Base-by-base conservation (phyloP, 2,329 filamentous ascomycete genomes). In the Neonectria punicea region DNA sequence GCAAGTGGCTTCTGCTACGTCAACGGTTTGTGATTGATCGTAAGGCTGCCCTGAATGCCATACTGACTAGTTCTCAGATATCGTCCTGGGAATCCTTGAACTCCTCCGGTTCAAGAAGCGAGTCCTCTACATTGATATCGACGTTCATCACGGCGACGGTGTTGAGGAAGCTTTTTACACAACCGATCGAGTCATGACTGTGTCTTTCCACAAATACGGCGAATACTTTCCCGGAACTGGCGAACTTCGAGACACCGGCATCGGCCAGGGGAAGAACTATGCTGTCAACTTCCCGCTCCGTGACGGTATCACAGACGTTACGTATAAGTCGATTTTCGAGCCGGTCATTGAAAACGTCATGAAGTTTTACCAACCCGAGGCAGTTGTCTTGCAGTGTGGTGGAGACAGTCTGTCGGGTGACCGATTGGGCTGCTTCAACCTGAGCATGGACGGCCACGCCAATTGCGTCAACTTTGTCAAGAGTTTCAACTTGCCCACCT, bases 1-100 rank as follows among this genome's bases (percentile, higher is more conserved):
- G 96, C 96, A 65, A 95, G 92, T 73, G 96, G 96, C 39, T 99
- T 99, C 83, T 99, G 96, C 84, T 99, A 99, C 79, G 93, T 98
- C 73, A 99, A 99, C 78, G 95, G 93, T 88, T 89, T 85, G 81
- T 84, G 28, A 5, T 18, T 34, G 36, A 16, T 30, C 50, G 46
- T 30, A 53, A 5, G 22, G 18, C 20, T 14, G 36, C n/a, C 2
- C 39, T 10, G 18, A 20, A 9, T 10, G 8, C 11, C 5, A 43
- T 65, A 67, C 61, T 73, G 62, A 72, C 44, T 32, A 5, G 53
- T 39, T 16, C 32, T 11, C 82, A 98, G 88, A 99, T 80, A 98
- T 99, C 68, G 96, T 99, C 36, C 90, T 99, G 43, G 94, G 93
- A 34, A 97, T 98, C 71, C 90, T 98, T 55, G 93, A 98, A 76